A percentile compares a stretch with the other conserved stretches of the same genome.
These are phyloP conservation scores for Fusarium xyrophilum DNA, from an alignment of 2,329 filamentous ascomycete species.

Conservation along the genomic window DNA sequence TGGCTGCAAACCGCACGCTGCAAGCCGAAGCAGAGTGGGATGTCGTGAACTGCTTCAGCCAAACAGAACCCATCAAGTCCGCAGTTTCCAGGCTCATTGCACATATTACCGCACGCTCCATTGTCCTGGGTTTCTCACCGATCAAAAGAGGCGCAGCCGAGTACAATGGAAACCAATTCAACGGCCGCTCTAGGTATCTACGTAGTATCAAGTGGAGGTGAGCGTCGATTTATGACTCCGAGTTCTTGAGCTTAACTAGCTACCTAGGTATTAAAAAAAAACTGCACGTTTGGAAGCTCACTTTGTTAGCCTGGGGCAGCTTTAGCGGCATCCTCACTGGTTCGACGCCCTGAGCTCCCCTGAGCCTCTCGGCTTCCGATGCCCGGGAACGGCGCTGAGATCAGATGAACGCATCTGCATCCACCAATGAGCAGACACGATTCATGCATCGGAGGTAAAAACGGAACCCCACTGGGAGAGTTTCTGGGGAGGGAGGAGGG, in stretches of 20 bases:
- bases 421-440: slow-evolving; percentile 28
- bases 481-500: slow-evolving; percentile 26
- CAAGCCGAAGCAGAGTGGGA: slow-evolving; percentile 19
- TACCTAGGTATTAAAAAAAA: not conserved
- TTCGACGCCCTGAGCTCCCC: slow-evolving; percentile 16
- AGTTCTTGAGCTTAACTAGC: not conserved
- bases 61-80: slow-evolving; percentile 15
- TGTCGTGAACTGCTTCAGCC: slow-evolving; percentile 18
- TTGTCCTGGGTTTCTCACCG: slow-evolving; percentile 4
- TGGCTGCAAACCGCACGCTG: slow-evolving; percentile 5
- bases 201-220: not conserved
- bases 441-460: slow-evolving; percentile 32
- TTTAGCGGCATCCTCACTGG: slow-evolving; percentile 16
- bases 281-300: slow-evolving; percentile 3
- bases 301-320: not conserved
- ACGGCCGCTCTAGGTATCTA: not conserved
- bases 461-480: slow-evolving; percentile 33
- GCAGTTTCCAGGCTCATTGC: slow-evolving; percentile 12
- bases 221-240: slow-evolving; percentile 5
- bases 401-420: slow-evolving; percentile 1
- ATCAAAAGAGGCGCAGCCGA: slow-evolving; percentile 9
- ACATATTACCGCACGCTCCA: not conserved
- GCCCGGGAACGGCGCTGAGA: slow-evolving; percentile 38
- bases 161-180: not conserved
- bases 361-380: slow-evolving; percentile 35